Base-by-base conservation (phyloP, 257 asterid genomes). In the Solanum dulcamara region DNA sequence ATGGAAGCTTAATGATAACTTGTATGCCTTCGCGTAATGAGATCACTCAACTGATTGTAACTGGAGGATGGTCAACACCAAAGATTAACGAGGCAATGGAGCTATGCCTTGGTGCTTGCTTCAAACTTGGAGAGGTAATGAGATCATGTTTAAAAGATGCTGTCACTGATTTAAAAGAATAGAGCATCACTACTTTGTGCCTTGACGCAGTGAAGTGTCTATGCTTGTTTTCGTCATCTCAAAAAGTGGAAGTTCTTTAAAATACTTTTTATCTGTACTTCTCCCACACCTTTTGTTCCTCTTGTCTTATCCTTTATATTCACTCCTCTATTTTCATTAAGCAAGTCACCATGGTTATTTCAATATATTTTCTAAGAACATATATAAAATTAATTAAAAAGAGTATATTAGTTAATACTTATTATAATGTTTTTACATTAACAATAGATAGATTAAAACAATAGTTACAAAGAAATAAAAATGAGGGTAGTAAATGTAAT, bases 1-100 rank as follows among this genome's bases (percentile, higher is more conserved):
- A 95, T 35, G 98, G 98, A 72, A 90, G 93, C 87, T 88, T 97
- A 33, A 83, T 91, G 94, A 95, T 95, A 38, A 88, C 96, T 37
- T 94, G 93, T 89, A 97, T 95, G 96, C 98, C 98, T 68, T 95
- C 97, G 1, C 98, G 96, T 38, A 91, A 95, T 74, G 98, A 95
- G 92, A 92, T 95, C 44, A 97, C 98, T 4, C 99, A 97, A 89
- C 89, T 95, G 93, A 89, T 92, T 81, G 81, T 95, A 80, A 92
- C 98, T 0, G 99, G 99, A 87, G 99, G 93, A 74, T 95, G 99
- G 99, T 91, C 98, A 38, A 92, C 97, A 17, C 81, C 97, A 37
- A 92, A 92, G 91, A 89, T 93, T 72, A 89, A 93, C 6, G 99
- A 97, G 98, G 99, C 94, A 83, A 94, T 94, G 97, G 96, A 91